Evolutionary conservation across 2,329 filamentous ascomycete genomes (phyloP), one percentile per base, ranked within the genome.

Genomic region (Volutella citrinella): DNA sequence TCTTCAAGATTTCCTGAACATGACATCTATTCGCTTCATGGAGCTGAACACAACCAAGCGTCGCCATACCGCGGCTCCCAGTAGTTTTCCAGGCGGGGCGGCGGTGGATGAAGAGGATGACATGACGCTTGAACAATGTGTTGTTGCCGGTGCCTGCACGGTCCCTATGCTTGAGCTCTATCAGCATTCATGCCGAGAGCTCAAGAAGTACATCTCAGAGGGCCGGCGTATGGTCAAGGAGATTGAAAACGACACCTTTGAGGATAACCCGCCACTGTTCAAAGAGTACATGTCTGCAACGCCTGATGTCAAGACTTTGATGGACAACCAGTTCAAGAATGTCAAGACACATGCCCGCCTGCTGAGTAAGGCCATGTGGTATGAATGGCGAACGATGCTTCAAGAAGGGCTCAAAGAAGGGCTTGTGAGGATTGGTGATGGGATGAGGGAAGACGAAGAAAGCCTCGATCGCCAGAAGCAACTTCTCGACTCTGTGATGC

Each of bases 1-100:
- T 27, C 71, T 98, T 4, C 88, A 95, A 49, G 86, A 95, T 33
- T 98, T 98, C 63, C 68, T 98, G 27, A 87, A 94, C 43, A 82
- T 95, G 80, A 96, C 91, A 4, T 94, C 87, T 39, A 95, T 98
- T 52, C 87, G 90, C 34, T 98, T 98, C 65, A 96, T 98, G 86
- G 93, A 98, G 57, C 72, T 98, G 30, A 95, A 84, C n/a, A 95
- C 91, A 1, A 96, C 90, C 2, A 97, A 97, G 59, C 76, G 91
- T 47, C 78, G 93, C 35, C 85, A 94, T 51, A 97, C 91, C 0
- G 80, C 84, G 27, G 84, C 78, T 4, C 81, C 81, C 11, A 59
- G 68, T 33, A 52, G 61, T 10, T 55, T 69, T 14, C 67, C 64
- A 31, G 65, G 72, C 26, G 65, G 65, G 15, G 54, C 61, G 7